Evolutionary conservation across 2,329 filamentous ascomycete species (phyloP).

Genomic region (Botryosphaeria dothidea): DNA sequence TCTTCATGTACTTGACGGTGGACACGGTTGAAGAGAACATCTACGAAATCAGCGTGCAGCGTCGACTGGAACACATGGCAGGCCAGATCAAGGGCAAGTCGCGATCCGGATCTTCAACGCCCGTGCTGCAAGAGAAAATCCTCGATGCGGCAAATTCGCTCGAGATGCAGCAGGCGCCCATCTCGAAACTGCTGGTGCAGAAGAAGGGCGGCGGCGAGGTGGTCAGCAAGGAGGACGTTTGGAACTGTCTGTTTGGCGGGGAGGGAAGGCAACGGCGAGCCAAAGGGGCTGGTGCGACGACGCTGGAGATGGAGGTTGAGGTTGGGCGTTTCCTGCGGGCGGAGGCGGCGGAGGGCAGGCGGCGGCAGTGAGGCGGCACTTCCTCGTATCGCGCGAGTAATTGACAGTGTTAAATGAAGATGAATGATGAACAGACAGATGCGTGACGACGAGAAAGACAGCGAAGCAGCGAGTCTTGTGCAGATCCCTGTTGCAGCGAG

Average conservation of each 20-base stretch:
- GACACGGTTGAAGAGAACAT: constrained; percentile 92
- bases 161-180: constrained; percentile 73
- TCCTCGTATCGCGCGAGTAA: neutral
- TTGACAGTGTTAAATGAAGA: neutral
- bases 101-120: constrained; percentile 30
- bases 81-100: constrained; percentile 26
- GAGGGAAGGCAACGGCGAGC: constrained; percentile 31
- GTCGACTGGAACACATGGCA: constrained; percentile 76
- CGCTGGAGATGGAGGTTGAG: constrained; percentile 42
- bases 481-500: neutral
- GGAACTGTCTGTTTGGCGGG: constrained; percentile 82
- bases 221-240: constrained; percentile 76
- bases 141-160: constrained; percentile 83
- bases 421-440: neutral
- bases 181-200: constrained; percentile 71
- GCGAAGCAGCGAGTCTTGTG: neutral
- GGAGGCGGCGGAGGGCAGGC: constrained; percentile 55
- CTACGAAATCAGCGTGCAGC: constrained; percentile 78
- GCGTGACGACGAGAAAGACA: neutral
- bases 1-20: constrained; percentile 92
- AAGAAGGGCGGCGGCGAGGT: constrained; percentile 74
- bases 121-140: constrained; percentile 56
- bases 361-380: neutral
- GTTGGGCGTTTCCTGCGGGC: constrained; percentile 54
- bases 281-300: constrained; percentile 32